phyloP scores from a whole-genome alignment of 495 filamentous ascomycete species.

The Geopyxis carbonaria region DNA sequence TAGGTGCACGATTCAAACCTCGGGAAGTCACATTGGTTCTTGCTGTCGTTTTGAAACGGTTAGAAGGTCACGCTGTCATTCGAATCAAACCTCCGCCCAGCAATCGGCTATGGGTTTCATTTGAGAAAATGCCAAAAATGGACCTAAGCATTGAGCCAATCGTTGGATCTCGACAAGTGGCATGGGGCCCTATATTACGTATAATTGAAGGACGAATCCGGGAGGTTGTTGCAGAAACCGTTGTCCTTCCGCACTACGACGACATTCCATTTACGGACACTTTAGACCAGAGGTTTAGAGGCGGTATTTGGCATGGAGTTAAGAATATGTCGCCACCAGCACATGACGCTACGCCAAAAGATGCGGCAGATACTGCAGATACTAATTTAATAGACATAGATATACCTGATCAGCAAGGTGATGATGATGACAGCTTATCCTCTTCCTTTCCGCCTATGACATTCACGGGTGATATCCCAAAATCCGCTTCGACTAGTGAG shows the following conservation, averaged over 20 bases:
- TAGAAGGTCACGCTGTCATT: conserved; percentile 70
- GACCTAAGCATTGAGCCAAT: conserved; percentile 86
- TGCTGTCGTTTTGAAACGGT: conserved; percentile 65
- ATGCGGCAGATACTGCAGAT: conserved; percentile 20
- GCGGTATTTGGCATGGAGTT: conserved; percentile 64
- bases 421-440: no score
- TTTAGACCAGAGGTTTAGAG: conserved; percentile 54
- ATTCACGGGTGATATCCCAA: no score
- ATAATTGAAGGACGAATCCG: conserved; percentile 88
- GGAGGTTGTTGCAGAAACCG: conserved; percentile 77
- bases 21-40: conserved; percentile 79
- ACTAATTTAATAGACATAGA: no score
- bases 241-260: conserved; percentile 93
- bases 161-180: conserved; percentile 87
- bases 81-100: conserved; percentile 89
- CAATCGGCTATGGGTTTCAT: conserved; percentile 88
- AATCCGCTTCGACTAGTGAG: no score
- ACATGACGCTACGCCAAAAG: not conserved
- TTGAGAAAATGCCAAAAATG: conserved; percentile 79
- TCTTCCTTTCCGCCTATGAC: no score
- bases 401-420: no score
- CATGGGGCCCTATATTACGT: conserved; percentile 75
- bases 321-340: conserved; percentile 2
- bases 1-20: conserved; percentile 74
- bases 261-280: conserved; percentile 81